Percentiles rank a stretch among this genome's conserved stretches.
Evolutionary conservation across 106 monocot species (phyloP).

Genomic region (Acorus gramineus): DNA sequence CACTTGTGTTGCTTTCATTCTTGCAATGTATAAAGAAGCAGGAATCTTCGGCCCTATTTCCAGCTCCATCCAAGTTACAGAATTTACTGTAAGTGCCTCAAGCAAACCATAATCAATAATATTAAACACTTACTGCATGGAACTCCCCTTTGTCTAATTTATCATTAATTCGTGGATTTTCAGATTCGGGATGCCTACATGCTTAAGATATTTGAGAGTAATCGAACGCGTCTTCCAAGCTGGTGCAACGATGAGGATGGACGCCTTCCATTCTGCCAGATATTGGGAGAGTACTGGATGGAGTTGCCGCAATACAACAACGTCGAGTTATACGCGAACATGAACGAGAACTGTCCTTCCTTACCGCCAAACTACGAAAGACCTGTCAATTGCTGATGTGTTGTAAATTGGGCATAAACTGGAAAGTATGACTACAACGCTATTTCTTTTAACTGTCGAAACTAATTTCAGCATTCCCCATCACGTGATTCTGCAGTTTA

Average conservation of each 20-base stretch:
- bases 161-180: neutral
- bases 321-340: constrained; percentile 60
- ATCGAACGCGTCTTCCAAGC: constrained; percentile 49
- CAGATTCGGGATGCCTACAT: constrained; percentile 95
- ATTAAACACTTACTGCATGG: no score
- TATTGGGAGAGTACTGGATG: constrained; percentile 79
- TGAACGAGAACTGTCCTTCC: constrained; percentile 94
- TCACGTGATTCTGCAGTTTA: no score
- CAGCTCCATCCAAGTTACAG: constrained; percentile 81
- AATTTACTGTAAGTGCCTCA: constrained; percentile 76
- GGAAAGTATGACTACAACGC: no score
- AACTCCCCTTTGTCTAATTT: no score
- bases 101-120: neutral
- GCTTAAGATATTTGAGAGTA: constrained; percentile 83
- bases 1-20: constrained; percentile 86
- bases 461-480: no score
- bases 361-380: constrained; percentile 72
- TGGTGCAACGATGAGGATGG: constrained; percentile 56
- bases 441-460: no score
- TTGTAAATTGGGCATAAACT: no score
- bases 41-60: constrained; percentile 64
- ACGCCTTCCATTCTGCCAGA: constrained; percentile 70
- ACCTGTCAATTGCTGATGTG: constrained; percentile 41
- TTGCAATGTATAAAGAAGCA: constrained; percentile 88
- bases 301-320: constrained; percentile 85